phyloP scores from a whole-genome alignment of 148 eudicot genomes.

The Mesembryanthemum crystallinum region DNA sequence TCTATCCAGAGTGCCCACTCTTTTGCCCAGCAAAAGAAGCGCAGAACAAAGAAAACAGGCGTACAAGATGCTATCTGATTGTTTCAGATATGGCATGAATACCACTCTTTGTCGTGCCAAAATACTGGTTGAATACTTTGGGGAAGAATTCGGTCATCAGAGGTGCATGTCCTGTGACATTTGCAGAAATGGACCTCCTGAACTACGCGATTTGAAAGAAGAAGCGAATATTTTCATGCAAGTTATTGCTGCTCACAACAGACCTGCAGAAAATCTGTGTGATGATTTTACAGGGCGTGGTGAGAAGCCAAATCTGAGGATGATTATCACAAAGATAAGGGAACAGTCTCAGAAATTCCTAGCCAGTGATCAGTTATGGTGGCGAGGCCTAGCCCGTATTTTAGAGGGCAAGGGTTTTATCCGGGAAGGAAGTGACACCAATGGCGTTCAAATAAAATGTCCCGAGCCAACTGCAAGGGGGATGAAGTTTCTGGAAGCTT shows the following conservation, averaged over 20 bases:
- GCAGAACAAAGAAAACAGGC: constrained; percentile 75
- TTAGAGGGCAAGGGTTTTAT: constrained; percentile 71
- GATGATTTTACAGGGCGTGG: constrained; percentile 33
- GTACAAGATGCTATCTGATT: constrained; percentile 81
- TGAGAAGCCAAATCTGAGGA: constrained; percentile 50
- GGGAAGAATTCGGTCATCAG: constrained; percentile 56
- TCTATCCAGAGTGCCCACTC: constrained; percentile 56
- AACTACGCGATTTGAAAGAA: constrained; percentile 51
- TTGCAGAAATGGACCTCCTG: constrained; percentile 72
- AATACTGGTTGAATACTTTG: constrained; percentile 83
- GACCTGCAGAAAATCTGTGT: constrained; percentile 34
- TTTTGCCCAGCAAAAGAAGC: constrained; percentile 71
- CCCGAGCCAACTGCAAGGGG: constrained; percentile 65
- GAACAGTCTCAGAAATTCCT: constrained; percentile 52
- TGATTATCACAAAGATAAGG: constrained; percentile 52
- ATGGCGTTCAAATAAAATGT: constrained; percentile 56
- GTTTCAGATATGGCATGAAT: constrained; percentile 84
- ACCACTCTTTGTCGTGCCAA: constrained; percentile 76
- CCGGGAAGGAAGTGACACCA: constrained; percentile 44
- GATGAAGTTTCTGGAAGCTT: constrained; percentile 41
- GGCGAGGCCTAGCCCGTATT: constrained; percentile 84
- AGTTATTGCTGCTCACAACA: constrained; percentile 52
- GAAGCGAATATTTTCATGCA: constrained; percentile 63
- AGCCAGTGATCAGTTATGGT: constrained; percentile 60
- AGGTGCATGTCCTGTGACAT: constrained; percentile 73